These are phyloP conservation scores for Emmonsia crescens DNA, from an alignment of 2,329 filamentous ascomycete species.

Conservation along the genomic window DNA sequence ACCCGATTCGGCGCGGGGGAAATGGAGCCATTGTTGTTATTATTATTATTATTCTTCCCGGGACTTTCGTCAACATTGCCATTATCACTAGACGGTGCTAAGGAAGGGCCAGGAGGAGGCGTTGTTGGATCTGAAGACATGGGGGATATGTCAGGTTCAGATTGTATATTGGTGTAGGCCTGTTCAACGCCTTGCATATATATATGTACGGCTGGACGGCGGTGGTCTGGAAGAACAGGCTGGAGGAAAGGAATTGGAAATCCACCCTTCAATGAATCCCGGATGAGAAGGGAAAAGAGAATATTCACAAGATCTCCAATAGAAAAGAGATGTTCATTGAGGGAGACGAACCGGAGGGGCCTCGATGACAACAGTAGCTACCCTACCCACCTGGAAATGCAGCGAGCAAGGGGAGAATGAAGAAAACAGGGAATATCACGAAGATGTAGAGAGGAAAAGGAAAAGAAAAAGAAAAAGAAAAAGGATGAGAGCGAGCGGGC, in stretches of 20 bases:
- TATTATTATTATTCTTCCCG: neutral
- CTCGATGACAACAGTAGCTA: neutral
- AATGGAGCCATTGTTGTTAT: neutral
- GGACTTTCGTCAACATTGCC: neutral
- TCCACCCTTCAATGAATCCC: neutral
- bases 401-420: neutral
- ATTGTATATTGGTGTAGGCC: neutral
- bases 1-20: neutral
- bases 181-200: too few relatives aligned
- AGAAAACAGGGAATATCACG: neutral
- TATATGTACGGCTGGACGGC: neutral
- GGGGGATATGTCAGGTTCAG: neutral
- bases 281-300: neutral
- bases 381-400: neutral
- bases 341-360: neutral
- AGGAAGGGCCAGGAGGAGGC: neutral
- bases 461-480: neutral
- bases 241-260: neutral
- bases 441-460: neutral
- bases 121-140: slow-evolving; percentile 1
- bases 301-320: neutral
- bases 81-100: neutral
- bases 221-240: neutral
- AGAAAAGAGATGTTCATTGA: neutral
- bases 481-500: neutral